Evolutionary conservation across 2,329 filamentous ascomycete species (phyloP), one percentile per base, ranked within the genome.

Genomic region (Plenodomus biglobosus): DNA sequence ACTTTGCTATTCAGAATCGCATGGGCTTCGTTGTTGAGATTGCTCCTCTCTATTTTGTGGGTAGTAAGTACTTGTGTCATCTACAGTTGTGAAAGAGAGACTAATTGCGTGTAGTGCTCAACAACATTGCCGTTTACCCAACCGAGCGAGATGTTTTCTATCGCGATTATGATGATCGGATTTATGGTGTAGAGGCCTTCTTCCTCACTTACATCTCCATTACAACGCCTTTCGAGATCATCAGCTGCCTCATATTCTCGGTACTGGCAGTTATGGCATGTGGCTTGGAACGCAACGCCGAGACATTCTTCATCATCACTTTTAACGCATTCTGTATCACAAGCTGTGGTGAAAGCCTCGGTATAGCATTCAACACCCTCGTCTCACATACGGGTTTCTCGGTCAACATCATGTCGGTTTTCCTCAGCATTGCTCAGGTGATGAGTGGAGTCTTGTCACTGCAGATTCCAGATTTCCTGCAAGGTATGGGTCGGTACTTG

Each of bases 301-400:
- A 78, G 50, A 82, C 88, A 67, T 88, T 86, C 68, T 87, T 90
- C 58, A 79, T 87, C 36, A 77, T 80, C 42, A 78, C 82, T 2
- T 88, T 86, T 70, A 83, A 85, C 56, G 84, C 83, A 54, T 90
- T 91, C 62, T 86, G 84, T 56, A 82, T 91, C 45, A 85, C 89
- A 15, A 85, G 77, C 44, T 90, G 86, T 61, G 88, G 88, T 20
- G 88, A 91, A 74, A 87, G 83, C 44, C 64, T 91, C 1, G 87
- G 88, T 1, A 90, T 92, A 63, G 84, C 90, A 73, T 91, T 91
- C 76, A 90, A 90, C 72, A 90, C 87, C 0, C 73, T 91, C 8
- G 88, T 90, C 66, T 73, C 75, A 27, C 87, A 91, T 63, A 87
- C 86, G 0, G 88, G 88, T 1, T 91, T 91, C 66, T 86, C 87